A percentile compares a stretch with the other conserved stretches of the same genome.
phyloP scores from a whole-genome alignment of 140 eudicot species.

The Erigeron philadelphicus region DNA sequence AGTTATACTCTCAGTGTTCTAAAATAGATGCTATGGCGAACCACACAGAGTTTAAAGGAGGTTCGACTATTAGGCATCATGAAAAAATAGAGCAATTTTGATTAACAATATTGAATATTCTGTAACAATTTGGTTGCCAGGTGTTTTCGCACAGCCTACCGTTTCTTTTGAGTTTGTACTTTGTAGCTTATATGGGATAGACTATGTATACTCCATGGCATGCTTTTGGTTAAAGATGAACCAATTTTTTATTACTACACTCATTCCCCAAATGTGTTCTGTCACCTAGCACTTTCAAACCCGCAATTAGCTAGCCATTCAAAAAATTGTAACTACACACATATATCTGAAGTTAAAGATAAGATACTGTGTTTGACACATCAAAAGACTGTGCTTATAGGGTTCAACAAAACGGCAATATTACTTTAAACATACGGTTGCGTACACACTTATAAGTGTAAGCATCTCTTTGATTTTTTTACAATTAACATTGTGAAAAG shows the following conservation, averaged over 20 bases:
- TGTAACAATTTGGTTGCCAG: not conserved
- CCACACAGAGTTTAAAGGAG: not conserved
- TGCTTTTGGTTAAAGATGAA: not conserved
- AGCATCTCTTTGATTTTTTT: not conserved
- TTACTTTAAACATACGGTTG: conserved; percentile 5
- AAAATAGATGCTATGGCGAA: not conserved
- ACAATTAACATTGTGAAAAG: conserved; percentile 14
- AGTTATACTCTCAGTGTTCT: not conserved
- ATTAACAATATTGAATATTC: not conserved
- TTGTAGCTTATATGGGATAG: not conserved
- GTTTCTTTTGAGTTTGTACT: too few relatives aligned
- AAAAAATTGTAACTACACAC: too few relatives aligned
- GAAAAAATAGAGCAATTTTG: not conserved
- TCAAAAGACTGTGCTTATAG: conserved; percentile 3
- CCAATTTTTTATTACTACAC: not conserved
- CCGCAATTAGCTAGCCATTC: not conserved
- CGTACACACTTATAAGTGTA: not conserved
- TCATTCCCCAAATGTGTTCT: not conserved
- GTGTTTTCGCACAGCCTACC: not conserved
- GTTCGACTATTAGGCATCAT: not conserved
- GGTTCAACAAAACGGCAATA: not conserved
- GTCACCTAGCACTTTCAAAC: not conserved
- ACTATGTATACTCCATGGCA: not conserved
- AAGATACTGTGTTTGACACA: not conserved
- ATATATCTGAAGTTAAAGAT: too few relatives aligned